Percentiles rank a stretch among this genome's conserved stretches.
phyloP scores from a whole-genome alignment of 805 yeast genomes.

The Starmerella ratchasimensis region DNA sequence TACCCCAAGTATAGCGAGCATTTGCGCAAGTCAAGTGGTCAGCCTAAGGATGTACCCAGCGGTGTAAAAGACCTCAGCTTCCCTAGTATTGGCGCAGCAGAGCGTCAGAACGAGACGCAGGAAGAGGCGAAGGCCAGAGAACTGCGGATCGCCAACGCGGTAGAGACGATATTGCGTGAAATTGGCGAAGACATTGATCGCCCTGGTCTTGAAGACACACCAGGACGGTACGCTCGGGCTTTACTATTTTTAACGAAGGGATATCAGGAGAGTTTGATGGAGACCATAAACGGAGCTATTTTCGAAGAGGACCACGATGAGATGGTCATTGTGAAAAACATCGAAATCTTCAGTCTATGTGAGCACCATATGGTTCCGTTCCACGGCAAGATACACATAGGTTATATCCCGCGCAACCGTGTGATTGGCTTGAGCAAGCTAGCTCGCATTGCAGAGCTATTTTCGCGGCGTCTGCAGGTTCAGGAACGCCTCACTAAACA shows the following conservation, averaged over 20 bases:
- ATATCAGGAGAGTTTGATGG: slow-evolving; percentile 83
- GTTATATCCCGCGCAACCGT: slow-evolving; percentile 89
- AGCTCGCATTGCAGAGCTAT: slow-evolving; percentile 95
- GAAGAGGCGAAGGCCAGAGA: slow-evolving; percentile 58
- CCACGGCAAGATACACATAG: slow-evolving; percentile 92
- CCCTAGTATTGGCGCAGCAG: slow-evolving; percentile 81
- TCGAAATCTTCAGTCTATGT: slow-evolving; percentile 81
- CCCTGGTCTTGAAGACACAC: slow-evolving; percentile 87
- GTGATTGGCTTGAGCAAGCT: slow-evolving; percentile 86
- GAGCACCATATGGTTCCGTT: slow-evolving; percentile 98
- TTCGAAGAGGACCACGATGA: slow-evolving; percentile 98
- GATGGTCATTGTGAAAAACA: slow-evolving; percentile 95
- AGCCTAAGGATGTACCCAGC: slow-evolving; percentile 16
- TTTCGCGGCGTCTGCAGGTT: slow-evolving; percentile 89
- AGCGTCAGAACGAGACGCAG: slow-evolving; percentile 52
- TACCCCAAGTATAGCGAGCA: slow-evolving; percentile 22
- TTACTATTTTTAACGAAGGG: slow-evolving; percentile 94
- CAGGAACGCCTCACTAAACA: slow-evolving; percentile 95
- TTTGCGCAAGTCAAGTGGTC: slow-evolving; percentile 21
- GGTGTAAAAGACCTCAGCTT: slow-evolving; percentile 86
- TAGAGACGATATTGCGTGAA: slow-evolving; percentile 54
- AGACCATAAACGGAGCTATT: slow-evolving; percentile 86
- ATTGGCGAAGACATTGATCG: slow-evolving; percentile 82
- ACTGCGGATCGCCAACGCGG: slow-evolving; percentile 70
- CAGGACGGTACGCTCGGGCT: slow-evolving; percentile 91